These are phyloP conservation scores for Brassica carinata DNA, from an alignment of 345 rosid genomes.

Conservation along the genomic window DNA sequence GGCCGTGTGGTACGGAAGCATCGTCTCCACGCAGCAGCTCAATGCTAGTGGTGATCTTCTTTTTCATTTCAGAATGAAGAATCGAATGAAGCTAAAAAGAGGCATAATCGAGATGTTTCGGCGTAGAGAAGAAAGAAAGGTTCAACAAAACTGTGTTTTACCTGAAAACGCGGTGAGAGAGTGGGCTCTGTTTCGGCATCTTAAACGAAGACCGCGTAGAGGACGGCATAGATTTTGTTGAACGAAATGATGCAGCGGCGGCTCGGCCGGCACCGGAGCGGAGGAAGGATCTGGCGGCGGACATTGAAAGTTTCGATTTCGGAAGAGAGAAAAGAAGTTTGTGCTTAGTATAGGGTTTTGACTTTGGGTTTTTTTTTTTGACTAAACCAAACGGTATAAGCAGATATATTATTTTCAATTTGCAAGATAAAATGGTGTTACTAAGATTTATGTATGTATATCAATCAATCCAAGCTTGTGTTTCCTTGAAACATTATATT, in stretches of 20 bases:
- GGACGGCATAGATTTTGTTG: slow-evolving; percentile 40
- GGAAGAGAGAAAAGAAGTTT: neutral
- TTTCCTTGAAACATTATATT: no score
- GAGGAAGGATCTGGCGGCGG: slow-evolving; percentile 65
- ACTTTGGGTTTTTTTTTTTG: neutral
- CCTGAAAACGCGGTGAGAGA: slow-evolving; percentile 68
- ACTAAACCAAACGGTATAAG: no score
- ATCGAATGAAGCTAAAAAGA: neutral
- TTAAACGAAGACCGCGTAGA: slow-evolving; percentile 50
- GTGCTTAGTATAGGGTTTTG: slow-evolving; percentile 12
- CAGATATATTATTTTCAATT: no score
- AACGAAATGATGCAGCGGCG: slow-evolving; percentile 34
- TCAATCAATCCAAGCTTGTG: no score
- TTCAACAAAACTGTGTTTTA: slow-evolving; percentile 19
- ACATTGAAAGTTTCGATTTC: slow-evolving; percentile 45
- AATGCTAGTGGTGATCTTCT: slow-evolving; percentile 78
- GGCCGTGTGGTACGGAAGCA: slow-evolving; percentile 85
- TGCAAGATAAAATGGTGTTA: no score
- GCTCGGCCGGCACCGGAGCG: slow-evolving; percentile 57
- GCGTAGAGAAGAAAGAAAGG: neutral
- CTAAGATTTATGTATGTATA: no score
- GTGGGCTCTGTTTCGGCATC: slow-evolving; percentile 51
- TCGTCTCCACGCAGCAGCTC: slow-evolving; percentile 75
- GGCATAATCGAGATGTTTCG: neutral
- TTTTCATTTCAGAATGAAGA: neutral